These are phyloP conservation scores for Microdochium nivale DNA, from an alignment of 2,329 filamentous ascomycete genomes.

Conservation along the genomic window DNA sequence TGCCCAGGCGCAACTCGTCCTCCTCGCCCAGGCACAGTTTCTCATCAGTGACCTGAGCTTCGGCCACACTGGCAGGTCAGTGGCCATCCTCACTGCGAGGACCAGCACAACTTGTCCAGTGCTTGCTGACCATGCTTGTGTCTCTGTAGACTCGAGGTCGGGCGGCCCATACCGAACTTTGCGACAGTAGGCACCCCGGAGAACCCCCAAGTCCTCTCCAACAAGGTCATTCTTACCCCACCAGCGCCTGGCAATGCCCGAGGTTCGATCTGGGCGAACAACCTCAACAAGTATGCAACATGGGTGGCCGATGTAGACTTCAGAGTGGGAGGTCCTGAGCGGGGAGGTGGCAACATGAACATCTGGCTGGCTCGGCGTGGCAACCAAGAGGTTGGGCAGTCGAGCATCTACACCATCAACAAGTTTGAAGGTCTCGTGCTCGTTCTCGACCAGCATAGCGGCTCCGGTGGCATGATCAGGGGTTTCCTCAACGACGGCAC, in stretches of 20 bases:
- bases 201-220: constrained; percentile 63
- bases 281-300: constrained; percentile 49
- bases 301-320: constrained; percentile 86
- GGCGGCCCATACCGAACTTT: constrained; percentile 43
- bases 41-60: constrained; percentile 70
- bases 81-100: neutral
- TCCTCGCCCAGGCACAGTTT: constrained; percentile 48
- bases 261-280: constrained; percentile 73
- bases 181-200: constrained; percentile 44
- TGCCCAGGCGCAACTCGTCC: constrained; percentile 30
- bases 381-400: constrained; percentile 52
- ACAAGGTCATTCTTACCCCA: constrained; percentile 87
- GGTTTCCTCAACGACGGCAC: constrained; percentile 91
- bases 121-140: constrained; percentile 8
- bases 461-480: constrained; percentile 69
- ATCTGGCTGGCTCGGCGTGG: constrained; percentile 81
- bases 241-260: constrained; percentile 78
- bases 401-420: constrained; percentile 76
- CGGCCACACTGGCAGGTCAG: constrained; percentile 57
- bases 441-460: constrained; percentile 76
- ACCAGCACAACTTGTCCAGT: neutral
- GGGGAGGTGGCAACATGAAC: constrained; percentile 82
- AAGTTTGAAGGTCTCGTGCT: constrained; percentile 87
- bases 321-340: constrained; percentile 75
- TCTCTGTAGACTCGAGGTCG: constrained; percentile 58